These are phyloP conservation scores for Botrytis galanthina DNA, from an alignment of 2,329 filamentous ascomycete genomes.

Conservation along the genomic window DNA sequence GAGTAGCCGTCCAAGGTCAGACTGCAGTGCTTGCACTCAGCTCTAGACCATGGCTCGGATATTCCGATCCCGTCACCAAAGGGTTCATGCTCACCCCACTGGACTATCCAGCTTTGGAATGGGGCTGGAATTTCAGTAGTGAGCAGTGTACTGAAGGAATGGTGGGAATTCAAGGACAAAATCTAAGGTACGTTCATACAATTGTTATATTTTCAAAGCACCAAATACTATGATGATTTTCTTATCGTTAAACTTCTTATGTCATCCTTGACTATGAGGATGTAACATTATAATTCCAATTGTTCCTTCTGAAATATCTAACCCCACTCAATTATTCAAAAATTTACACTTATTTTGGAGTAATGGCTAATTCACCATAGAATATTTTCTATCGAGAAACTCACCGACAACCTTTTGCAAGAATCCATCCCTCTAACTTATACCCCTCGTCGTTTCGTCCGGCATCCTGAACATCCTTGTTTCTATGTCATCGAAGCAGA, in stretches of 20 bases:
- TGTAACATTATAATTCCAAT: conserved; percentile 73
- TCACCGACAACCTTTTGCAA: conserved; percentile 82
- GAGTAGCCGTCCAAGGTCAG: conserved; percentile 82
- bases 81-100: conserved; percentile 90
- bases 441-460: conserved; percentile 83
- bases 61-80: conserved; percentile 82
- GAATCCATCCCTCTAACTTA: conserved; percentile 84
- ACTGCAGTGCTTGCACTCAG: conserved; percentile 86
- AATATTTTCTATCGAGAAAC: conserved; percentile 87
- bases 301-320: conserved; percentile 85
- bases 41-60: conserved; percentile 93
- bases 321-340: conserved; percentile 26
- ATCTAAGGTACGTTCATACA: conserved; percentile 65
- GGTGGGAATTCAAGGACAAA: conserved; percentile 88
- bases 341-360: not conserved
- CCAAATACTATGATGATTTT: conserved; percentile 43
- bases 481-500: conserved; percentile 96
- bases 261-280: conserved; percentile 43
- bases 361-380: conserved; percentile 48
- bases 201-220: conserved; percentile 20
- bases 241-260: conserved; percentile 43
- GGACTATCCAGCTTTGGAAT: conserved; percentile 83
- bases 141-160: conserved; percentile 92
- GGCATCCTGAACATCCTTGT: conserved; percentile 81
- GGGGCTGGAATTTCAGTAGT: conserved; percentile 95